Evolutionary conservation across 202 grass and related monocot genomes (phyloP).

Genomic region (Alloteropsis angusta): DNA sequence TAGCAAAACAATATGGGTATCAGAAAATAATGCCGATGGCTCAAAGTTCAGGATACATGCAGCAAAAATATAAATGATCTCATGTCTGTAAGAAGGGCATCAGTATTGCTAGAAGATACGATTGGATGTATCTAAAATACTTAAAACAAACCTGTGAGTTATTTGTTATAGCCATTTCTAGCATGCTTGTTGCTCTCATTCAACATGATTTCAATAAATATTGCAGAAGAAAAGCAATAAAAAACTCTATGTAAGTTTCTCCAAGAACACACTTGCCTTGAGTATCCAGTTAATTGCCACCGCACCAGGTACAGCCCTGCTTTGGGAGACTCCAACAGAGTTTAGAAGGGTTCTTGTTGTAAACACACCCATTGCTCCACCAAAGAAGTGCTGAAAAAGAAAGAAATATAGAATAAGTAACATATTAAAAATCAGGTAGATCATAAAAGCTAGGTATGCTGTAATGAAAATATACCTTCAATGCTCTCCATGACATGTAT

Average conservation of each 20-base stretch:
- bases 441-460: not conserved
- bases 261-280: constrained; percentile 45
- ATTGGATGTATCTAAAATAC: not conserved
- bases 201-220: not conserved
- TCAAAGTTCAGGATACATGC: not conserved
- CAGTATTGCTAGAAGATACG: not conserved
- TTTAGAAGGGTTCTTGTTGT: constrained; percentile 82
- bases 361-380: constrained; percentile 96
- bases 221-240: not conserved
- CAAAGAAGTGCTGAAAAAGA: constrained; percentile 85
- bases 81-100: not conserved
- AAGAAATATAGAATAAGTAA: not conserved
- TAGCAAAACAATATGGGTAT: constrained; percentile 16
- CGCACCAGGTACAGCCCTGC: constrained; percentile 73
- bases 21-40: not conserved
- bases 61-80: not conserved
- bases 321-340: constrained; percentile 87
- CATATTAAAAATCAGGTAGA: not conserved
- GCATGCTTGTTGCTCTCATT: not conserved
- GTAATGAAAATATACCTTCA: constrained; percentile 52
- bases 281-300: constrained; percentile 99
- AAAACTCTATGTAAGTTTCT: not conserved
- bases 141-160: not conserved
- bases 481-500: constrained; percentile 97
- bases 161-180: not conserved